Base-by-base conservation (phyloP, 306 rosid species). In the Trichosanthes truncata region DNA sequence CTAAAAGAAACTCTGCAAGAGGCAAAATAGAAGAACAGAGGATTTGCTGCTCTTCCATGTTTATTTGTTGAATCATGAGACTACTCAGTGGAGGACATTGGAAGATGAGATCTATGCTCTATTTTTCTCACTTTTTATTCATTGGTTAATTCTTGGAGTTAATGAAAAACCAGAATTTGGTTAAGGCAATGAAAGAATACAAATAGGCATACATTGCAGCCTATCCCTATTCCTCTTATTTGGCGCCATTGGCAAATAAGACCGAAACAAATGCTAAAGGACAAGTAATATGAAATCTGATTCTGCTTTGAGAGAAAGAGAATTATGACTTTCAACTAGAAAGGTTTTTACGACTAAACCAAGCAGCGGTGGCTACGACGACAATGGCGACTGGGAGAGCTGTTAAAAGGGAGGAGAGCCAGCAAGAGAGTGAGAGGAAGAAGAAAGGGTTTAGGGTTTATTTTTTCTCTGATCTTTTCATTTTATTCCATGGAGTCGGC, bases 201-300 rank as follows among this genome's bases (percentile, higher is more conserved):
- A 15, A 15, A 63, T 18, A 3, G 21, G 10, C n/a, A n/a, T n/a
- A n/a, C n/a, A n/a, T n/a, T n/a, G 90, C 43, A 82, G 83, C 82
- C 93, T 88, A 33, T 89, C 91, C 82, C 97, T 87, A 5, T 80
- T 87, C 73, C 91, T 92, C 85, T 93, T 88, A 86, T 89, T 92
- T 17, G 33, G 75, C 76, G 75, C 88, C 98, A 94, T 94, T 56
- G 85, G 11, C 45, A 69, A 66, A 1, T 17, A 35, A 8, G 21
- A 36, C 43, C 1, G 43, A 31, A 33, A 15, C 33, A 12, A 7
- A 63, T 6, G 71, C 0, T 63, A 6, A 26, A 0, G 66, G 13
- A 25, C 7, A 29, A 29, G 33, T 29, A 29, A 29, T 29, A 29
- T 29, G 33, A 29, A 29, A 29, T 18, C 89, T 85, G 31, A 79